Evolutionary conservation across 2,329 filamentous ascomycete species (phyloP), one percentile per base, ranked within the genome.

Genomic region (Cercospora sojina): DNA sequence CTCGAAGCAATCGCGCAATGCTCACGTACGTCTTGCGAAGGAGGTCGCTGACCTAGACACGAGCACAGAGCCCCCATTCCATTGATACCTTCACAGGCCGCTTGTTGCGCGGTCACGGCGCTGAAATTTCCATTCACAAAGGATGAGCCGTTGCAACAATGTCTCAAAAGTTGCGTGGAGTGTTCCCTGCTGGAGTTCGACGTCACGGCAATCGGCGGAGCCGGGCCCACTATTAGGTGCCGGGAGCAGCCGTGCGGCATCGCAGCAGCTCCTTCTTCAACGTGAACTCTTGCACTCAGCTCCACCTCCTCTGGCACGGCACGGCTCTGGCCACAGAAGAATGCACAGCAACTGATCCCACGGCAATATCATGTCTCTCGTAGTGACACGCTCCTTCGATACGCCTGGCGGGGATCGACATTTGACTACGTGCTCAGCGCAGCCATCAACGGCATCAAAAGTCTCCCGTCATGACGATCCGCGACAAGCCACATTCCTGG

Each of bases 1-100:
- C 18, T 49, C 43, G 18, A 13, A 23, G 12, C 59, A 4, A 18
- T 38, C 41, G 23, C 16, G 20, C 23, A 31, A 20, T 65, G 35
- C 80, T 75, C 67, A 83, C 82, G 66, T 82, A 41, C 82, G 66
- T 82, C 80, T 61, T 80, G 78, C 63, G 81, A 81, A 71, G 79
- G 72, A 72, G 77, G 77, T 69, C 80, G 49, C 60, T 43, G 60
- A 55, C 60, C 60, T 29, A 62, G 60, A 62, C 60, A 62, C 49
- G 60, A 62, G 60, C 60, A 62, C 25, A 62, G 32, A 55, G 60
- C 60, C 23, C 60, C 60, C 60, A 62, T 62, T 62, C 60, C 60
- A 62, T 62, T 25, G 47, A 62, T 62, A 23, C 41, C 43, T 18
- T 13, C 56, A 12, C 56, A 32, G 13, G 35, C 35, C 58, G 58